Percentiles rank a stretch among this genome's conserved stretches.
phyloP scores from a whole-genome alignment of 495 filamentous ascomycete genomes.

The Penicillium riverlandense region DNA sequence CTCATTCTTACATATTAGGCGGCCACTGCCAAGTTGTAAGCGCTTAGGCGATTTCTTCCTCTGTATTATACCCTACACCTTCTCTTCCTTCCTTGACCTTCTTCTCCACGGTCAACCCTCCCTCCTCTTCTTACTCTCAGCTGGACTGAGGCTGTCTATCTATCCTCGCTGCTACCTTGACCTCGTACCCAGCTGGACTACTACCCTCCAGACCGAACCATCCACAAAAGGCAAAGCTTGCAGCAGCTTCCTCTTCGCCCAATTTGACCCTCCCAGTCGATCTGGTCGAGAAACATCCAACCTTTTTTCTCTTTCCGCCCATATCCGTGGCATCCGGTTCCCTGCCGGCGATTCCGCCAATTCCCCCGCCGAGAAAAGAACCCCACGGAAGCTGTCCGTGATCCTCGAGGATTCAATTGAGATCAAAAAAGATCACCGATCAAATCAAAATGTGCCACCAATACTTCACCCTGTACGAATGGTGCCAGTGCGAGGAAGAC shows the following conservation, averaged over 20 bases:
- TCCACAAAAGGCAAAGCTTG: no score
- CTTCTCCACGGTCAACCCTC: not conserved
- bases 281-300: not conserved
- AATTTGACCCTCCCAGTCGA: not conserved
- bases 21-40: no score
- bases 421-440: no score
- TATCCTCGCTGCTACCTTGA: not conserved
- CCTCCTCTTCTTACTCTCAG: slow-evolving; percentile 8
- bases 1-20: no score
- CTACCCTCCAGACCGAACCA: no score
- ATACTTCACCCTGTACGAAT: slow-evolving; percentile 36
- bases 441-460: slow-evolving; percentile 31
- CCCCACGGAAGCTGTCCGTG: no score
- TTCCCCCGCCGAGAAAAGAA: no score
- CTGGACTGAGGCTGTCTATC: slow-evolving; percentile 13
- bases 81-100: not conserved
- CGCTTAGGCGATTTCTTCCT: no score
- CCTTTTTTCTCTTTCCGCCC: not conserved
- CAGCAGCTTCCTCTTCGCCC: no score
- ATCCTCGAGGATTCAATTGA: no score
- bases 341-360: not conserved
- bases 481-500: slow-evolving; percentile 40
- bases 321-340: no score
- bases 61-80: no score
- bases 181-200: not conserved